Percentiles rank a stretch among this genome's conserved stretches.
phyloP scores from a whole-genome alignment of 257 asterid genomes.

The Leonotis leonurus region DNA sequence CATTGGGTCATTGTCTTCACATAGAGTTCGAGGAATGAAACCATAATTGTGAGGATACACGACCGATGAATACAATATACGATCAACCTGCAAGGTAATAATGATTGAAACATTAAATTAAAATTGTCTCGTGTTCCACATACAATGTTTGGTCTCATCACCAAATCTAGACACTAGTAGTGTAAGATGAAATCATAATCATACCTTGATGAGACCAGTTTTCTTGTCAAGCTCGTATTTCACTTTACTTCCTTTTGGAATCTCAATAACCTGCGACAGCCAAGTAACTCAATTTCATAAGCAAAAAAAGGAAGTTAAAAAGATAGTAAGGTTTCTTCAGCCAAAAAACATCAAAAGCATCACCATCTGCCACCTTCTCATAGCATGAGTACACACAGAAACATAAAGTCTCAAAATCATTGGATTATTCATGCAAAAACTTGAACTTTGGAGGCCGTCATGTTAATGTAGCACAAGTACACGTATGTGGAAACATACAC shows the following conservation, averaged over 20 bases:
- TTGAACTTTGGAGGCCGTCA: no score
- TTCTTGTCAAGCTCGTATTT: conserved; percentile 60
- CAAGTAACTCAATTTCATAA: not conserved
- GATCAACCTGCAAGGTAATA: conserved; percentile 46
- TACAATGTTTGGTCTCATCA: no score
- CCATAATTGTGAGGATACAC: conserved; percentile 66
- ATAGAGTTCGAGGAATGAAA: conserved; percentile 52
- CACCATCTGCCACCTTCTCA: not conserved
- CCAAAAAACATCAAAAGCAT: not conserved
- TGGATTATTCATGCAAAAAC: no score
- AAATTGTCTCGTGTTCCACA: not conserved
- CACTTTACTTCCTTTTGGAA: conserved; percentile 53
- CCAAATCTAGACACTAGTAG: not conserved
- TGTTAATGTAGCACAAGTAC: not conserved
- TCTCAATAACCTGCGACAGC: conserved; percentile 46
- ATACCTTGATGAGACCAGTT: conserved; percentile 60
- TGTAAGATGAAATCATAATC: not conserved
- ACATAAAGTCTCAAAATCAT: not conserved
- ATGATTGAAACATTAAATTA: not conserved
- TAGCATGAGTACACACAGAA: not conserved
- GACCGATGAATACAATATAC: conserved; percentile 50
- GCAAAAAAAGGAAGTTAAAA: not conserved
- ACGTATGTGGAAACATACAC: not conserved
- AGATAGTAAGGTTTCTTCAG: not conserved
- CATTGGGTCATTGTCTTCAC: conserved; percentile 69